phyloP scores from a whole-genome alignment of 345 rosid genomes.

The Lepidium didymum region DNA sequence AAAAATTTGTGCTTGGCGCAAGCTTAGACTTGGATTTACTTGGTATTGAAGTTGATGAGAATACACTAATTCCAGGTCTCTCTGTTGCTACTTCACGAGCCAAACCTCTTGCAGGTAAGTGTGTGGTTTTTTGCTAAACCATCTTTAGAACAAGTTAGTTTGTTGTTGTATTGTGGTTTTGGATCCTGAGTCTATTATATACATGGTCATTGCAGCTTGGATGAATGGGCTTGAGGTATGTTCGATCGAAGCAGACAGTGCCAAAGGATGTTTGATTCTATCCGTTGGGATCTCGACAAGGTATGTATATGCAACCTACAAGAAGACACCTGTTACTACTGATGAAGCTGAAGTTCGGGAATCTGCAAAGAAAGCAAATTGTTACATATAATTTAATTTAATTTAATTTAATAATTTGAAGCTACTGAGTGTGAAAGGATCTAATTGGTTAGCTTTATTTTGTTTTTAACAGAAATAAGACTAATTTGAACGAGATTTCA shows the following conservation, averaged over 20 bases:
- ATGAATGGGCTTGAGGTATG: conserved; percentile 91
- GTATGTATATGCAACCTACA: conserved; percentile 67
- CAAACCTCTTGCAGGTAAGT: conserved; percentile 74
- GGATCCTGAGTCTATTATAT: neutral
- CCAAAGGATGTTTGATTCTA: conserved; percentile 57
- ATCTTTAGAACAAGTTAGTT: too few relatives aligned
- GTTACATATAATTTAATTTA: too few relatives aligned
- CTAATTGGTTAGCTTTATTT: neutral
- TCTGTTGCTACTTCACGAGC: conserved; percentile 92
- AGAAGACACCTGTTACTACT: conserved; percentile 56
- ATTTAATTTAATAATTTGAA: too few relatives aligned
- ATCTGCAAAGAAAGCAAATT: conserved; percentile 72
- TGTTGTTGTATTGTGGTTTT: neutral
- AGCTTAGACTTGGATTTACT: conserved; percentile 85
- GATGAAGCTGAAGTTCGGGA: conserved; percentile 97
- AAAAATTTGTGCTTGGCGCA: conserved; percentile 60
- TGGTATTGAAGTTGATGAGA: conserved; percentile 73
- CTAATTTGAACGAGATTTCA: conserved; percentile 85
- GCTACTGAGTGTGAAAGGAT: neutral
- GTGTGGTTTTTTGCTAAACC: conserved; percentile 7
- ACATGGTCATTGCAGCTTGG: conserved; percentile 51
- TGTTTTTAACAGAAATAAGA: conserved; percentile 50
- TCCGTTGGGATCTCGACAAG: conserved; percentile 75
- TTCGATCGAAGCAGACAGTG: conserved; percentile 62
- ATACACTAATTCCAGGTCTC: conserved; percentile 80